Evolutionary conservation across 139 green algal genomes (phyloP).

Genomic region (Chlorella sp.): DNA sequence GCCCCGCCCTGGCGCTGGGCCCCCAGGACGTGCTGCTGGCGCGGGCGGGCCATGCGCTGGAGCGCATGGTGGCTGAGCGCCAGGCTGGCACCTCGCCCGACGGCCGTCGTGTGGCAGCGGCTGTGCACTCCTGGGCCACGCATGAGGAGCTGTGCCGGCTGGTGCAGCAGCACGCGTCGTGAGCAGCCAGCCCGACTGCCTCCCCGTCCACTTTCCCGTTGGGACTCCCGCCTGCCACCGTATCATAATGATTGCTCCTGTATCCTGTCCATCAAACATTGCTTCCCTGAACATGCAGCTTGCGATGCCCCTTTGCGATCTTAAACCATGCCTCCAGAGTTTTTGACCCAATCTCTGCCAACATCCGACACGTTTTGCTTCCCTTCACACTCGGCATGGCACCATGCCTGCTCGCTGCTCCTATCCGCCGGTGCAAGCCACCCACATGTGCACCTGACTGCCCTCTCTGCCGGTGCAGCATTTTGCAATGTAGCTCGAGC

Average conservation of each 20-base stretch:
- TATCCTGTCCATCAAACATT: background rate
- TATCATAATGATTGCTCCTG: no score
- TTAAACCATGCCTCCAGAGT: no score
- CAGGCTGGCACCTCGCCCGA: background rate
- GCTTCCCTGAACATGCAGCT: background rate
- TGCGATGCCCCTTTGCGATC: background rate
- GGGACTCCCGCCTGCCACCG: no score
- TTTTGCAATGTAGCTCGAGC: no score
- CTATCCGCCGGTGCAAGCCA: no score
- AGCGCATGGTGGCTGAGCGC: conserved; percentile 43
- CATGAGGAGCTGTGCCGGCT: conserved; percentile 60
- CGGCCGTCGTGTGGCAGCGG: conserved; percentile 38
- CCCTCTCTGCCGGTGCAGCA: no score
- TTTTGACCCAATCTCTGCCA: no score
- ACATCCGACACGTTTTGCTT: no score
- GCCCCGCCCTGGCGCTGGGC: conserved; percentile 70
- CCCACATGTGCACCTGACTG: no score
- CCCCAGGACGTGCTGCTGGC: conserved; percentile 73
- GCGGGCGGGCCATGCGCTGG: conserved; percentile 33
- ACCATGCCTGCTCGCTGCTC: no score
- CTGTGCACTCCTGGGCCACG: conserved; percentile 50
- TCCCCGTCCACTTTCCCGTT: no score
- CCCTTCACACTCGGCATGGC: no score
- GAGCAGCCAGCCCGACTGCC: background rate
- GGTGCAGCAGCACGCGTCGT: conserved; percentile 9